Base-by-base conservation (phyloP, 352 stramenopile genomes). In the Phytophthora pluvialis region DNA sequence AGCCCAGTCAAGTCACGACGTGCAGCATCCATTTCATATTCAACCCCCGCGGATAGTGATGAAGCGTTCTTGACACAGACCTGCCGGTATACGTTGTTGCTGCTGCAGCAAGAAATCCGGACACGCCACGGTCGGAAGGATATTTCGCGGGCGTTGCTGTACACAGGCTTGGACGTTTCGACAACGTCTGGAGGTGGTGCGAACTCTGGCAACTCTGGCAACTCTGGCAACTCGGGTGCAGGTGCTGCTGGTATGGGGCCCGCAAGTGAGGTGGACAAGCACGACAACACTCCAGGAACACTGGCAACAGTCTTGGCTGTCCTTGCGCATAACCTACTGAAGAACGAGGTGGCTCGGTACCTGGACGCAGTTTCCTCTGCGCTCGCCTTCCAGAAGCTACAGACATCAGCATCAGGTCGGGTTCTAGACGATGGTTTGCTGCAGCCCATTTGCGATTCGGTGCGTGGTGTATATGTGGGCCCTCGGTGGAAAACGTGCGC, bases 31-130 rank as follows among this genome's bases (percentile, higher is more conserved):
- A 72, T 64, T 32, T 72, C 65, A n/a, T 59, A 58, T 46, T 64
- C 65, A 39, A 60, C 57, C 6, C 59, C 73, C 5, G 39, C 56
- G 4, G 70, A 78, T 31, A 77, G 70, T 46, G 70, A 78, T 11
- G 69, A 83, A 69, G 64, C 70, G 8, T 94, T 89, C 21, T 70
- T 94, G 43, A 73, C 70, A 1, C 70, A 89, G 49, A 91, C 82
- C 0, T 94, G 84, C 38, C 73, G 84, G 33, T 93, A 88, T 58
- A 82, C 78, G 18, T 55, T 91, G 5, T 51, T 91, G 26, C 53
- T 94, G n/a, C 63, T 96, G 15, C 81, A 93, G 46, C 86, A 96
- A 75, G 84, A 94, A 60, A 90, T 93, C 25, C 83, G 88, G 0
- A 81, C 87, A 29, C 83, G 78, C 35, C 84, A 96, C 49, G 86